Conservation (phyloP, 805 yeast genomes). For the Lachancea fermentati region DNA sequence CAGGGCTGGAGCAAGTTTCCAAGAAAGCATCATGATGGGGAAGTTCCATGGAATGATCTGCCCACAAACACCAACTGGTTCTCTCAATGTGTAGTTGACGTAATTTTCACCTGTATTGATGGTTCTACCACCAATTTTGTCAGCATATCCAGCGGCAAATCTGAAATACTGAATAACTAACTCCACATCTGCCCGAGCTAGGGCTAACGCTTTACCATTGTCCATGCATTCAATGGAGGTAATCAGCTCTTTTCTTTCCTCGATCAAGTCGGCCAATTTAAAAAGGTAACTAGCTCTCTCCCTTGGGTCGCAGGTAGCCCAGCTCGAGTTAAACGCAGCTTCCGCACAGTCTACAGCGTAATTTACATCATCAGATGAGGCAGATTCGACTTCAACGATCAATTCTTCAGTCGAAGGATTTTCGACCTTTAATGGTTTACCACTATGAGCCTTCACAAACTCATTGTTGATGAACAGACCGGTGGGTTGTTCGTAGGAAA, state of each 20-base stretch:
- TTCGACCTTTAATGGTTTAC: conserved; percentile 48
- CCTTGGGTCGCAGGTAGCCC: conserved; percentile 58
- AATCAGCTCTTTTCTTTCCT: conserved; percentile 54
- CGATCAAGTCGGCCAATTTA: conserved; percentile 66
- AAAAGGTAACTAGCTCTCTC: conserved; percentile 45
- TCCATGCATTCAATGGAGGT: conserved; percentile 68
- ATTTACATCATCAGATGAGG: conserved; percentile 59
- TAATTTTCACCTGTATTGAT: conserved; percentile 59
- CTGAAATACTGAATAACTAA: conserved; percentile 59
- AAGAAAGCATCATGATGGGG: conserved; percentile 72
- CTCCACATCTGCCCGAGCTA: conserved; percentile 65
- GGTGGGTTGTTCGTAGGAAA: conserved; percentile 68
- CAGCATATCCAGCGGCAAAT: conserved; percentile 70
- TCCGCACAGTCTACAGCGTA: conserved; percentile 64
- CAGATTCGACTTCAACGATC: conserved; percentile 53
- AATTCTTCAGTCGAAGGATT: conserved; percentile 60
- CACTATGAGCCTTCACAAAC: conserved; percentile 53
- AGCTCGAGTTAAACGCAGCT: conserved; percentile 50
- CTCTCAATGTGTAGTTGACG: conserved; percentile 60
- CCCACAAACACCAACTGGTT: conserved; percentile 79
- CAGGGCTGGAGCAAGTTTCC: conserved; percentile 77
- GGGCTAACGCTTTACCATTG: conserved; percentile 67
- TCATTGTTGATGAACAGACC: conserved; percentile 88
- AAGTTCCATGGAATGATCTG: conserved; percentile 84
- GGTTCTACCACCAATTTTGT: conserved; percentile 59